Percentiles rank a stretch among this genome's conserved stretches.
phyloP scores from a whole-genome alignment of 148 eudicot genomes.

The Vaccinium vitisidaea region DNA sequence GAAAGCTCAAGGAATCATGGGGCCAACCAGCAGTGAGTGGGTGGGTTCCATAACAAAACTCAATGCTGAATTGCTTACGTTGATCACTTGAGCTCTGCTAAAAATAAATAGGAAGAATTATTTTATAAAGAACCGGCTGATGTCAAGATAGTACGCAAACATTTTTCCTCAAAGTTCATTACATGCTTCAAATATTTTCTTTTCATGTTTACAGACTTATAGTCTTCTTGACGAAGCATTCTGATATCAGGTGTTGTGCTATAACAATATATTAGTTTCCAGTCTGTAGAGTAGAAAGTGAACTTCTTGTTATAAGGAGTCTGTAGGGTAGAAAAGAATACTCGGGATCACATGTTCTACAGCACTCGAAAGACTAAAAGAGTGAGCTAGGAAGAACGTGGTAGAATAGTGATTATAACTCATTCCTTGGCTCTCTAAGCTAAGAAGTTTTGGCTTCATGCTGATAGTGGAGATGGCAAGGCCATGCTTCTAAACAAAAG shows the following conservation, averaged over 20 bases:
- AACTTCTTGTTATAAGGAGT: too few relatives aligned
- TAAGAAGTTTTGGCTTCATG: not conserved
- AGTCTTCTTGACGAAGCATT: not conserved
- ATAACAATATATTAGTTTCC: not conserved
- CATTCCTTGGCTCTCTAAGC: not conserved
- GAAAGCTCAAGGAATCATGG: not conserved
- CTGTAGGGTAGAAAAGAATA: too few relatives aligned
- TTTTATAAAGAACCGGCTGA: too few relatives aligned
- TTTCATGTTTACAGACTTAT: not conserved
- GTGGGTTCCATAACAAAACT: slow-evolving; percentile 1
- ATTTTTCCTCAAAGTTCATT: not conserved
- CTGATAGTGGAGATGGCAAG: not conserved
- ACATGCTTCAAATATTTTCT: not conserved
- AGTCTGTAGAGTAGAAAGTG: not conserved
- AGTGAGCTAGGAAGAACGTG: not conserved
- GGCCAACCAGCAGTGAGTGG: not conserved
- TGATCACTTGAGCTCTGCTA: not conserved
- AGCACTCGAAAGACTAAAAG: not conserved
- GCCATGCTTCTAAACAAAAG: not conserved
- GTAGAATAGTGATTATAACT: not conserved
- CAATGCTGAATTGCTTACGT: not conserved
- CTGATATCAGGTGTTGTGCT: not conserved
- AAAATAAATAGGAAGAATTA: too few relatives aligned
- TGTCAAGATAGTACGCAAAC: not conserved
- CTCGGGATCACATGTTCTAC: too few relatives aligned